Conservation (phyloP, 306 rosid genomes). For the Potentilla sterilis region DNA sequence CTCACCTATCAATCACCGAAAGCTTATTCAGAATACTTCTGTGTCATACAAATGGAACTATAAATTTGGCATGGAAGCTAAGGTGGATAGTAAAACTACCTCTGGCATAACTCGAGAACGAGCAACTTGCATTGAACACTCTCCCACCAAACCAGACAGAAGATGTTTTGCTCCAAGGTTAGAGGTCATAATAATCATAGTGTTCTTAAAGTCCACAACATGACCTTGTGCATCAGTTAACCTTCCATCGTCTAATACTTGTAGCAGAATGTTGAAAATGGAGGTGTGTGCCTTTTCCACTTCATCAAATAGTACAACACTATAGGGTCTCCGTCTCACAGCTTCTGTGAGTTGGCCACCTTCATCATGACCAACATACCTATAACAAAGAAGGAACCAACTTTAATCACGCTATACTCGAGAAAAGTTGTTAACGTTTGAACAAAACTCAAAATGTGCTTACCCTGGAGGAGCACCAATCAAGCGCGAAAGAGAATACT, state of each 20-base stretch:
- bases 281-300: constrained; percentile 85
- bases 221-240: constrained; percentile 89
- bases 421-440: background rate
- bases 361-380: constrained; percentile 83
- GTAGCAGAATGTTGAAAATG: constrained; percentile 78
- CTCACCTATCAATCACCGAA: constrained; percentile 41
- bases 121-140: constrained; percentile 72
- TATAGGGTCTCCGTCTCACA: constrained; percentile 82
- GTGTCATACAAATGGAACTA: background rate
- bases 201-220: constrained; percentile 76
- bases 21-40: background rate
- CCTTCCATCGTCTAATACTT: constrained; percentile 88
- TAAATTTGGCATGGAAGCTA: background rate
- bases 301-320: constrained; percentile 86
- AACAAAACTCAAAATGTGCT: background rate
- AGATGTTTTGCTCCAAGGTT: constrained; percentile 90
- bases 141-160: constrained; percentile 64
- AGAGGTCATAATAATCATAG: constrained; percentile 86
- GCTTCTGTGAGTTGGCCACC: constrained; percentile 96
- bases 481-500: constrained; percentile 72
- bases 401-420: background rate
- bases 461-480: constrained; percentile 99
- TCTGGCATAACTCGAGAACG: constrained; percentile 70
- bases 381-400: constrained; percentile 24
- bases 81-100: constrained; percentile 28